A percentile compares a stretch with the other conserved stretches of the same genome.
Evolutionary conservation across 352 stramenopile species (phyloP).

Genomic region (Pythium dissotocum): DNA sequence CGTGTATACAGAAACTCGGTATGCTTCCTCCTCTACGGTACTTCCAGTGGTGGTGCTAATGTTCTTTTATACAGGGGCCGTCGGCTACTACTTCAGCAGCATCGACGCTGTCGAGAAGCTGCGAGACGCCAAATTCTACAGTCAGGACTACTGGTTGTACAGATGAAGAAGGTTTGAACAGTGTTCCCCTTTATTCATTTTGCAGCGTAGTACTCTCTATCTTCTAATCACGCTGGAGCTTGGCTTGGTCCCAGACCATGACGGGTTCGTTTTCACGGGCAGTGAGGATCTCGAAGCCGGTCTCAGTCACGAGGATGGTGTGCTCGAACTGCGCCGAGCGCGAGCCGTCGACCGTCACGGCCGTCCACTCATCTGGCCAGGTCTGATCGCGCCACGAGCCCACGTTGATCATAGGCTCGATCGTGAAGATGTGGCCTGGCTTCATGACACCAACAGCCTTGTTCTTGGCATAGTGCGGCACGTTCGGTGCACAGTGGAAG

Average conservation of each 20-base stretch:
- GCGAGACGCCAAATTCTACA: slow-evolving; percentile 55
- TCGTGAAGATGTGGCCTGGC: slow-evolving; percentile 98
- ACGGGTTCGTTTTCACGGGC: slow-evolving; percentile 81
- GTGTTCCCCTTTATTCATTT: not conserved
- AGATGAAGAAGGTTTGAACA: slow-evolving; percentile 23
- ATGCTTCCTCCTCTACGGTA: not conserved
- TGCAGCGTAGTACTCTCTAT: not conserved
- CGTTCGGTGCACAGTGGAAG: slow-evolving; percentile 97
- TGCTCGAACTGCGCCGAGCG: slow-evolving; percentile 97
- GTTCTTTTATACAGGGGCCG: slow-evolving; percentile 32
- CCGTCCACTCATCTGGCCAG: slow-evolving; percentile 99
- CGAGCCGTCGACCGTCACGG: slow-evolving; percentile 94
- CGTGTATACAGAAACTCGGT: slow-evolving; percentile 61
- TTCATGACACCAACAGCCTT: slow-evolving; percentile 98
- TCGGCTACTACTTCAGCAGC: slow-evolving; percentile 55
- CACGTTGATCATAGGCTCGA: slow-evolving; percentile 99
- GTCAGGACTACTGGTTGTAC: slow-evolving; percentile 49
- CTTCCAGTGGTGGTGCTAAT: not conserved
- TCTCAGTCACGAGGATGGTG: slow-evolving; percentile 98
- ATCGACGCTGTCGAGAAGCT: slow-evolving; percentile 54
- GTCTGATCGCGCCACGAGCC: slow-evolving; percentile 89
- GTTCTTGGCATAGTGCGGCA: slow-evolving; percentile 98
- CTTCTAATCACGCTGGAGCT: slow-evolving; percentile 66
- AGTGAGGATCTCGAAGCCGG: slow-evolving; percentile 97
- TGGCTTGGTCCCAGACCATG: slow-evolving; percentile 86